Evolutionary conservation across 768 basidiomycete species (phyloP), one percentile per base, ranked within the genome.

Genomic region (Lentinula guzmanii): DNA sequence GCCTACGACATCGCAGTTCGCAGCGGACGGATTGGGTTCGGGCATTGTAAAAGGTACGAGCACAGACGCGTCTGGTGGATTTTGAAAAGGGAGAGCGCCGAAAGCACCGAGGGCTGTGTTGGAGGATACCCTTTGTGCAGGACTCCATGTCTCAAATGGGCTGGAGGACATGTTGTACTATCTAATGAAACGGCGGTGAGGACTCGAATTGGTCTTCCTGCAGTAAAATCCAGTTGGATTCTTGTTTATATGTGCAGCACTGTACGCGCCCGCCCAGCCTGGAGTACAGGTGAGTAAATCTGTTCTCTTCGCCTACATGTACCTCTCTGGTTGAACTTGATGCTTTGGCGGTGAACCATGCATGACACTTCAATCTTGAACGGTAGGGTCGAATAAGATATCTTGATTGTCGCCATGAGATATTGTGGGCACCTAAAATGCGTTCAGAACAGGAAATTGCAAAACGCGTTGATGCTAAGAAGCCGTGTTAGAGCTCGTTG

Each of bases 1-100:
- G 1, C 80, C 80, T 54, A 77, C 62, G 57, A 82, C 75, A 24
- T 65, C 72, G 62, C 73, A 82, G 67, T 82, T 76, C 33, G 82
- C 70, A 21, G 82, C 70, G 42, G 72, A 73, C 4, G 76, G 72
- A 45, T 69, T 75, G 65, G 75, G 70, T 15, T 72, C 69, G 46
- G 74, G 72, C 70, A 82, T 81, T 21, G 72, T 71, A 70, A 81
- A 76, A 5, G 77, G 74, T 60, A 79, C 65, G 61, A 76, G 64
- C 10, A 61, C 24, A n/a, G 33, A 24, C 15, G 16, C 8, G 6
- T 56, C 39, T 6, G n/a, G 6, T 7, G 37, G 58, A 11, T 5
- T 21, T 28, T 31, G 10, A 1, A 58, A 58, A 15, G 58, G 58
- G 11, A 58, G 45, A 5, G 58, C 58, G 13, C 58, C 58, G 21